phyloP scores from a whole-genome alignment of 306 rosid species.

The Glycine latifolia region DNA sequence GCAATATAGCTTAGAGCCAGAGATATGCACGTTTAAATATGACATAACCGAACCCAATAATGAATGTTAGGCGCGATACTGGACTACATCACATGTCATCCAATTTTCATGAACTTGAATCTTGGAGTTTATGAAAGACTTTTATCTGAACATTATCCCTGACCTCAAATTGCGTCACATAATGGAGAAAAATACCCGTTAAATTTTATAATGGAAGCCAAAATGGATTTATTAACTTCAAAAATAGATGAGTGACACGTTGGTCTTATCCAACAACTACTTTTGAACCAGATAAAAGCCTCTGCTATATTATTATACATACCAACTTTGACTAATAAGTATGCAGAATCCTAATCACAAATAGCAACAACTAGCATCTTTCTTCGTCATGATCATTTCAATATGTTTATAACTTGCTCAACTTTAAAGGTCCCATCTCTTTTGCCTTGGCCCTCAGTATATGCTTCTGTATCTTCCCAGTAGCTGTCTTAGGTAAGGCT shows the following conservation, averaged over 20 bases:
- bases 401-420: constrained; percentile 44
- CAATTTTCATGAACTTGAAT: constrained; percentile 1
- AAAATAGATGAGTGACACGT: neutral
- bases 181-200: too few relatives aligned
- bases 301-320: too few relatives aligned
- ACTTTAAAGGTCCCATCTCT: constrained; percentile 71
- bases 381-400: constrained; percentile 16
- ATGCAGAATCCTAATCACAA: neutral
- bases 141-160: neutral
- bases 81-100: neutral
- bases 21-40: neutral
- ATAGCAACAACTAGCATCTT: neutral
- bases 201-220: neutral
- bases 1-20: neutral
- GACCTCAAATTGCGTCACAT: neutral
- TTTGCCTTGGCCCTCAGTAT: constrained; percentile 76
- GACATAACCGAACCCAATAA: neutral
- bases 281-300: too few relatives aligned
- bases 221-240: neutral
- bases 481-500: constrained; percentile 50
- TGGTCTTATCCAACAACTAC: neutral
- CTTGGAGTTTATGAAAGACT: neutral
- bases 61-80: neutral
- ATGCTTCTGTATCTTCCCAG: constrained; percentile 73
- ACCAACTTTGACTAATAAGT: too few relatives aligned